Percentiles rank a stretch among this genome's conserved stretches.
Conservation (phyloP, 306 rosid species). For the Dryas alaskensis region DNA sequence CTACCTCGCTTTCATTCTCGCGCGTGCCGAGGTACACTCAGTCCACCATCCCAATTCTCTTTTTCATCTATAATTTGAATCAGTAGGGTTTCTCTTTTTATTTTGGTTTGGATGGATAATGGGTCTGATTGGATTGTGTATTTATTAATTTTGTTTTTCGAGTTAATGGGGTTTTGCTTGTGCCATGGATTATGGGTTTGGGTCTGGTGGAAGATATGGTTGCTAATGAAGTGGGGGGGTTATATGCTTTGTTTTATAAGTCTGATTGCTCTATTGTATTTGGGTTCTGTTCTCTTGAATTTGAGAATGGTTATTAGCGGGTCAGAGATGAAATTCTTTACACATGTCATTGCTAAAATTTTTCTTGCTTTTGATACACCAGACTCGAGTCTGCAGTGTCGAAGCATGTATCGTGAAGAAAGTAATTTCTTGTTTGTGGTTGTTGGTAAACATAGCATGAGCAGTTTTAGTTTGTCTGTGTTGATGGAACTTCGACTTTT, state of each 20-base stretch:
- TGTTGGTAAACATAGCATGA: background rate
- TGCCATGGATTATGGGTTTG: background rate
- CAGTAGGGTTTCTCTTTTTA: background rate
- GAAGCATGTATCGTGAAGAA: background rate
- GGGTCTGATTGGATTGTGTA: conserved; percentile 15
- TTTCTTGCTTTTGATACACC: too few relatives aligned
- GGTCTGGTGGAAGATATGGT: background rate
- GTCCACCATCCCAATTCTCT: background rate
- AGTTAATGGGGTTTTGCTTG: background rate
- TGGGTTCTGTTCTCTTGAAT: background rate
- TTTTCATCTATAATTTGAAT: background rate
- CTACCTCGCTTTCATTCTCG: conserved; percentile 83
- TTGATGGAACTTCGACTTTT: conserved; percentile 15
- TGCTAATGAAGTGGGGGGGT: background rate
- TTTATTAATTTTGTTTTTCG: background rate
- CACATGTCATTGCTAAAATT: too few relatives aligned
- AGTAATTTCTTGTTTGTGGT: background rate
- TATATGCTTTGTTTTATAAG: background rate
- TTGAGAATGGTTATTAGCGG: background rate
- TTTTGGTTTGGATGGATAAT: conserved; percentile 4
- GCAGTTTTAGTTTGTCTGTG: background rate
- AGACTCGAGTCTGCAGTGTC: too few relatives aligned
- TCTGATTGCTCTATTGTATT: background rate
- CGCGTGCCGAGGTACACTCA: conserved; percentile 74
- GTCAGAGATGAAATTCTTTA: background rate